Evolutionary conservation across 1,284 basidiomycete species (phyloP).

Genomic region (Singerocomus rubriflavus): DNA sequence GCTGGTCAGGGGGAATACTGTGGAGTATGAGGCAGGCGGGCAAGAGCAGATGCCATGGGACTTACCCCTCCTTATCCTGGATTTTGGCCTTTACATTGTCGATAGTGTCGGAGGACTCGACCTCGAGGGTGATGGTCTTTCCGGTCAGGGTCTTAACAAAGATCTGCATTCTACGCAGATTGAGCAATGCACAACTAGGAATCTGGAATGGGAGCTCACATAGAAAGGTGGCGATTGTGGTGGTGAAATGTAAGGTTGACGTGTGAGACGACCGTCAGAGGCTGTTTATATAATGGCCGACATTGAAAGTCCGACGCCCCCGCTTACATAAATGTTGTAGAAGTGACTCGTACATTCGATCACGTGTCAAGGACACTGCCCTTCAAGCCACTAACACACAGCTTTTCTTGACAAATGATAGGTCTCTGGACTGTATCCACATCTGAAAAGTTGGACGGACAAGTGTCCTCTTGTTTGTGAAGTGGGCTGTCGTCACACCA

Average conservation of each 20-base stretch:
- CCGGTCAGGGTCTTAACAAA: conserved; percentile 86
- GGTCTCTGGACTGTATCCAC: too few relatives aligned
- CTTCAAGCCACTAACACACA: too few relatives aligned
- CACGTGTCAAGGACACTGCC: background rate
- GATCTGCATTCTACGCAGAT: conserved; percentile 62
- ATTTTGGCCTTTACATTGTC: conserved; percentile 87
- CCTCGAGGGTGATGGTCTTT: conserved; percentile 93
- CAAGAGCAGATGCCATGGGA: fast-evolving
- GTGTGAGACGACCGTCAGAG: background rate
- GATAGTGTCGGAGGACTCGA: conserved; percentile 88
- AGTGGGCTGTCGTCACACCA: too few relatives aligned
- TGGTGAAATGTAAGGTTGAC: conserved; percentile 22
- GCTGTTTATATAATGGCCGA: conserved; percentile 23
- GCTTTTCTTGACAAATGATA: too few relatives aligned
- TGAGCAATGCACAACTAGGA: background rate
- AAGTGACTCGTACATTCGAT: conserved; percentile 13
- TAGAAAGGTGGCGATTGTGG: conserved; percentile 51
- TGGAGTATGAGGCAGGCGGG: background rate
- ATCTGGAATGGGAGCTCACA: conserved; percentile 38
- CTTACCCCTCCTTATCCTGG: conserved; percentile 88
- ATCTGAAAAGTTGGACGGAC: too few relatives aligned
- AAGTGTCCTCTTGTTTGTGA: too few relatives aligned
- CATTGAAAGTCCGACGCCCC: background rate
- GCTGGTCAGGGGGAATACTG: conserved; percentile 78
- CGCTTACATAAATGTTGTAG: conserved; percentile 6